Percentiles rank a stretch among this genome's conserved stretches.
Conservation (phyloP, 2,329 filamentous ascomycete species). For the Diaporthe citri region DNA sequence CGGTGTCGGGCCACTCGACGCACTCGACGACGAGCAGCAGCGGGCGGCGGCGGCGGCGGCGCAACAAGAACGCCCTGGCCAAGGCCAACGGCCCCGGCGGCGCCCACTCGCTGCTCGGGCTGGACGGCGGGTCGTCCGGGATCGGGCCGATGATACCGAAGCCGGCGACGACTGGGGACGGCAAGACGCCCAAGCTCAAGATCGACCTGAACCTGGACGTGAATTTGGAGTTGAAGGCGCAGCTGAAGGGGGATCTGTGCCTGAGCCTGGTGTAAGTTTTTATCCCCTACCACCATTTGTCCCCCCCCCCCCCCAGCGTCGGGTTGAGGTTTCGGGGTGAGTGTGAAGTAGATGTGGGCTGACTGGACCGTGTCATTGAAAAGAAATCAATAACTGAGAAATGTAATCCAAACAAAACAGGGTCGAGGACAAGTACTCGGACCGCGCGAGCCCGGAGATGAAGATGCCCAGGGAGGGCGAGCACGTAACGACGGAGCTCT, state of each 20-base stretch:
- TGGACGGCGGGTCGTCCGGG: background rate
- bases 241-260: slow-evolving; percentile 81
- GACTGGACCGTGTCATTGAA: slow-evolving; percentile 24
- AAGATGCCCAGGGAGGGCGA: slow-evolving; percentile 42
- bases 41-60: slow-evolving; percentile 34
- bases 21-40: slow-evolving; percentile 29
- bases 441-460: slow-evolving; percentile 44
- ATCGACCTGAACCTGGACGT: slow-evolving; percentile 74
- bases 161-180: background rate
- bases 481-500: slow-evolving; percentile 46
- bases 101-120: background rate
- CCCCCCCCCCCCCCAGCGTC: too few relatives aligned
- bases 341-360: background rate
- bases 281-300: background rate
- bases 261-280: slow-evolving; percentile 74
- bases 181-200: slow-evolving; percentile 48
- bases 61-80: slow-evolving; percentile 23
- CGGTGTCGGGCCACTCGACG: slow-evolving; percentile 19
- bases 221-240: slow-evolving; percentile 84
- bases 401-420: slow-evolving; percentile 38
- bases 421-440: slow-evolving; percentile 46
- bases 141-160: slow-evolving; percentile 2
- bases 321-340: background rate
- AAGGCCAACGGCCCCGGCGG: background rate
- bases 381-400: slow-evolving; percentile 30